Base-by-base conservation (phyloP, 2,329 filamentous ascomycete species). In the Diaporthe ampelina region DNA sequence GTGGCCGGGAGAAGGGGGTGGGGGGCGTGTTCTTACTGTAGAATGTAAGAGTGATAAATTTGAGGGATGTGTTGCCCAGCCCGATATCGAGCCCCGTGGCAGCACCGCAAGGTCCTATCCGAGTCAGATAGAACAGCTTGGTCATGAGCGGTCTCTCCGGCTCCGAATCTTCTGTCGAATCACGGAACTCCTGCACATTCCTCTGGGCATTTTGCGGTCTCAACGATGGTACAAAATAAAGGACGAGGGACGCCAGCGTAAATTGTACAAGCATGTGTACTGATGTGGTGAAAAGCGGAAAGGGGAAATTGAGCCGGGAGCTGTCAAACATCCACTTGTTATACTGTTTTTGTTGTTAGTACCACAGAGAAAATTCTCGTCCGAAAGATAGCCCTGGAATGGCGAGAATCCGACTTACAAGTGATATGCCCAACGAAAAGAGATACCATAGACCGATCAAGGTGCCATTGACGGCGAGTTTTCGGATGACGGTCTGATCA, bases 281-380 rank as follows among this genome's bases (percentile, higher is more conserved):
- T 77, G 94, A 94, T 4, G 97, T 99, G 15, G 95, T 98, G 84
- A 98, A 98, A 67, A 99, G 89, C 52, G 97, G 97, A 80, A 97
- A 98, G 69, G 94, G 92, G 82, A 99, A 99, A 84, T 98, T 93
- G 78, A 97, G 90, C 78, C 93, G 91, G 78, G 93, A 90, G 76
- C 93, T 90, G 80, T 94, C 94, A 85, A 99, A 98, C 96, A 99
- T 98, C 97, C 97, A 98, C 86, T 98, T 98, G 89, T 99, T 99
- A 88, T 98, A 99, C 93, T 97, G 77, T 67, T 43, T 19, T 13
- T 5, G 32, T 26, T 21, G 29, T 76, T 11, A 76, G 74, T 29
- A 72, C 32, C 26, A 21, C 40, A 26, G n/a, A 1, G 7, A 21
- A 6, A n/a, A 26, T 4, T 13, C 4, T 17, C 19, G 1, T 29